Conservation (phyloP, 495 filamentous ascomycete genomes). For the Neurospora sp. region DNA sequence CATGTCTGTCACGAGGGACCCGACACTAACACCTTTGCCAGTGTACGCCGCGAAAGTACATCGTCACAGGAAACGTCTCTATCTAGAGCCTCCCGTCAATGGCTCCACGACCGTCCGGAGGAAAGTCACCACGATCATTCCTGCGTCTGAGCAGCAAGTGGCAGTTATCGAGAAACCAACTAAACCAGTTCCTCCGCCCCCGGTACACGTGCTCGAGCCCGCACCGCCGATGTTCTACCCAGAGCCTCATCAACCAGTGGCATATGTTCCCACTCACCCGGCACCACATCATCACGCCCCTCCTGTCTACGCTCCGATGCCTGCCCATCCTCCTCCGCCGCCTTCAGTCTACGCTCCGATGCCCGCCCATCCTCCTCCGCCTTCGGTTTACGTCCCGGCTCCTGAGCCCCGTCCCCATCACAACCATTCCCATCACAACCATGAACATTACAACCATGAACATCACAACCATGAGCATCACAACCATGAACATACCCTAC, state of each 20-base stretch:
- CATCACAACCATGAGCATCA: neutral
- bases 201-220: neutral
- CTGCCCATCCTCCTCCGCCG: conserved; percentile 13
- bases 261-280: neutral
- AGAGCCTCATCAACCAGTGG: neutral
- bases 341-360: conserved; percentile 7
- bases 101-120: conserved; percentile 29
- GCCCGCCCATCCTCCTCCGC: conserved; percentile 10
- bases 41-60: conserved; percentile 11
- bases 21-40: conserved; percentile 4
- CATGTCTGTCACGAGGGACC: neutral
- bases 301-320: neutral
- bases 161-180: neutral
- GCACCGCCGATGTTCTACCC: neutral
- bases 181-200: neutral
- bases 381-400: conserved; percentile 13
- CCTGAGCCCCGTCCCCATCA: conserved; percentile 14
- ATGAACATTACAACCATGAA: conserved; percentile 10
- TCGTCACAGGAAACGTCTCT: conserved; percentile 33
- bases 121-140: conserved; percentile 34
- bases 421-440: conserved; percentile 7
- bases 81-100: conserved; percentile 32
- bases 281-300: neutral
- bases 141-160: conserved; percentile 8
- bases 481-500: neutral